phyloP scores from a whole-genome alignment of 495 filamentous ascomycete species.

The Apiosordaria backusii region DNA sequence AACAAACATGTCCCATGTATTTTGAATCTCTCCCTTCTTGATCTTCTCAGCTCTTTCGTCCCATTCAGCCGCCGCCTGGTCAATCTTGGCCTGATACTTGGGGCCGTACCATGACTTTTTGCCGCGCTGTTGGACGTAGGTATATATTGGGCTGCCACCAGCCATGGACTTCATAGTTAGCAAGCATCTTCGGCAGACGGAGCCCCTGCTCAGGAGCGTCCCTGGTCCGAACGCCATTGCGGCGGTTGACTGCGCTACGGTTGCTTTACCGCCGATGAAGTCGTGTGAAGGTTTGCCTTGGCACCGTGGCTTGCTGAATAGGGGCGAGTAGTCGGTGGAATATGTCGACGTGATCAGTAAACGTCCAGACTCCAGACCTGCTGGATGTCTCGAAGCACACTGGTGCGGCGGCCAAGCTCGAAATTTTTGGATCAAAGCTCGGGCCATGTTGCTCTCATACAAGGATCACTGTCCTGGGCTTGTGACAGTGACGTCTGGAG shows the following conservation, averaged over 20 bases:
- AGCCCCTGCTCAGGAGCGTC: slow-evolving; percentile 16
- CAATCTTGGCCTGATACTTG: slow-evolving; percentile 48
- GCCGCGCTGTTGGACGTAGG: background rate
- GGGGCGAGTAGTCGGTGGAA: background rate
- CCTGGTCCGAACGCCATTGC: slow-evolving; percentile 20
- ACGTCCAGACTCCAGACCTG: background rate
- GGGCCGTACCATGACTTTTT: slow-evolving; percentile 34
- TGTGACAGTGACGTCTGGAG: slow-evolving; percentile 3
- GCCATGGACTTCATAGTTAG: background rate
- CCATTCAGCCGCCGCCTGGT: slow-evolving; percentile 58
- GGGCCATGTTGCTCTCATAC: background rate
- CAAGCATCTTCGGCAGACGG: slow-evolving; percentile 20
- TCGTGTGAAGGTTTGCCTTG: background rate
- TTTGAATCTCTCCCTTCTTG: slow-evolving; percentile 55
- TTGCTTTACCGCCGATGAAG: background rate
- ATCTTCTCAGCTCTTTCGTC: slow-evolving; percentile 53
- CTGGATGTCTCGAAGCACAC: background rate
- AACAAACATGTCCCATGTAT: slow-evolving; percentile 67
- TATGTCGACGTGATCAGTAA: background rate
- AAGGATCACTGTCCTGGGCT: background rate
- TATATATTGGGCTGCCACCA: background rate
- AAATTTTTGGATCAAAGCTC: slow-evolving; percentile 1
- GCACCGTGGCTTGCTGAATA: background rate
- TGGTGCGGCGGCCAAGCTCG: background rate
- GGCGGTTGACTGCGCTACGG: background rate